Evolutionary conservation across 768 basidiomycete genomes (phyloP), one percentile per base, ranked within the genome.

Genomic region (Leucocoprinus birnbaumii): DNA sequence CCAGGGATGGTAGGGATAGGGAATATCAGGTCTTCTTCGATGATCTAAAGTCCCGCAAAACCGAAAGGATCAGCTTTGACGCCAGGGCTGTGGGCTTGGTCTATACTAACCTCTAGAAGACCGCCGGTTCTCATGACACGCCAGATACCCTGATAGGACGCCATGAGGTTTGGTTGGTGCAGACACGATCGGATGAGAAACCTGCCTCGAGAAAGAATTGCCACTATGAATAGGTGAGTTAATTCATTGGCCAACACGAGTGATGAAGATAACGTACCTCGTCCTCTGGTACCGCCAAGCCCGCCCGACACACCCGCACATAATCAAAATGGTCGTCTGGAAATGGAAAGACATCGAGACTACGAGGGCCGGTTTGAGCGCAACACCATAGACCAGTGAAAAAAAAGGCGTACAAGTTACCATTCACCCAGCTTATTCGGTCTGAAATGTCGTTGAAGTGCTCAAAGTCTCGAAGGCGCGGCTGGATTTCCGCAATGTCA

Each of bases 1-100:
- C 47, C 38, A 34, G 54, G 61, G 10, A 61, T 48, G 14, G 64
- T 66, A n/a, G 68, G 65, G 56, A 75, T 81, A 7, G 88, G 88
- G 63, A 90, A 90, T 45, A 88, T 74, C 6, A 84, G 74, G 62
- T 89, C 87, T 56, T 91, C 88, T 65, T 89, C 88, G 35, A 89
- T 78, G 8, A 89, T 72, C 87, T 89, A 10, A 21, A 34, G n/a
- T n/a, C 22, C 44, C 24, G 13, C 38, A 22, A 42, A n/a, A 58
- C 19, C n/a, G 34, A 25, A 44, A 25, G 31, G 27, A 26, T 55
- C 52, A 37, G 49, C 35, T 35, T 44, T 51, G 7, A 14, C 22
- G 22, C 27, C 25, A 55, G 45, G 47, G 58, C 34, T 34, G 10
- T 16, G 19, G 27, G 41, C 0, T 37, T 21, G 40, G 26, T 11